Conservation (phyloP, 2,329 filamentous ascomycete species). For the Ophiostoma sp. region DNA sequence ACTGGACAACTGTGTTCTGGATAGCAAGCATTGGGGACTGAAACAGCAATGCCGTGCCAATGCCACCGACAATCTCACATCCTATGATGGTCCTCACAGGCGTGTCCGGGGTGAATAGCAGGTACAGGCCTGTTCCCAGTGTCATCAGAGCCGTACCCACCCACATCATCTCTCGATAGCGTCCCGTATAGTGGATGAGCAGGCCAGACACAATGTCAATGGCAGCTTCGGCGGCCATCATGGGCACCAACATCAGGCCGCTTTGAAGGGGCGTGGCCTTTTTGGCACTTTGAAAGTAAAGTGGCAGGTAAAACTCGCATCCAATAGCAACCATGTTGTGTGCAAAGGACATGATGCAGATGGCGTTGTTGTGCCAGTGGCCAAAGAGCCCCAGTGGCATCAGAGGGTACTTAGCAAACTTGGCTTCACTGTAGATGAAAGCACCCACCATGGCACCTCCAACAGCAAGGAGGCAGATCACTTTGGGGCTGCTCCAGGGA, state of each 20-base stretch:
- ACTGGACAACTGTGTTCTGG: slow-evolving; percentile 51
- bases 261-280: slow-evolving; percentile 41
- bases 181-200: slow-evolving; percentile 49
- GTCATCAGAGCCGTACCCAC: slow-evolving; percentile 46
- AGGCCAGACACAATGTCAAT: slow-evolving; percentile 41
- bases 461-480: slow-evolving; percentile 47
- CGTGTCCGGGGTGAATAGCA: slow-evolving; percentile 46
- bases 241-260: slow-evolving; percentile 49
- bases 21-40: slow-evolving; percentile 55
- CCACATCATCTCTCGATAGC: slow-evolving; percentile 49
- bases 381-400: slow-evolving; percentile 40
- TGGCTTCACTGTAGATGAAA: slow-evolving; percentile 42
- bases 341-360: slow-evolving; percentile 44
- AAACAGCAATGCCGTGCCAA: slow-evolving; percentile 55
- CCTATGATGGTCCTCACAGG: slow-evolving; percentile 40
- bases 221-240: slow-evolving; percentile 45
- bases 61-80: slow-evolving; percentile 51
- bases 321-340: slow-evolving; percentile 48
- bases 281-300: slow-evolving; percentile 46
- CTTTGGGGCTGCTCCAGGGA: slow-evolving; percentile 54
- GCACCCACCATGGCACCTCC: slow-evolving; percentile 35
- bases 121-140: slow-evolving; percentile 50
- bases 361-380: slow-evolving; percentile 46
- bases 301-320: slow-evolving; percentile 45
- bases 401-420: slow-evolving; percentile 42